Evolutionary conservation across 148 eudicot species (phyloP).

Genomic region (Linanthus parryae): DNA sequence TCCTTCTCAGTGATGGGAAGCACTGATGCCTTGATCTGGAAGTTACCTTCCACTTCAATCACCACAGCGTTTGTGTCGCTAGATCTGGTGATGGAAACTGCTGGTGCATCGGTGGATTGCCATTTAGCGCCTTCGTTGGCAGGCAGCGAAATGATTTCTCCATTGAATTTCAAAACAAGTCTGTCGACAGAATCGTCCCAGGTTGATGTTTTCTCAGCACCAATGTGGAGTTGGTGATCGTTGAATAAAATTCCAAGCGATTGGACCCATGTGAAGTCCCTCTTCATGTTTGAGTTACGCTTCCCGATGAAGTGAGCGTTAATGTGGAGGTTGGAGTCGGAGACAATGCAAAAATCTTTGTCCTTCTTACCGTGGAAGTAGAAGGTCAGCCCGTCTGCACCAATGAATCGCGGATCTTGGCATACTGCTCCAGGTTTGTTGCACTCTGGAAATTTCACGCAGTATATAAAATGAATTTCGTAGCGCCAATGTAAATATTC

Average conservation of each 20-base stretch:
- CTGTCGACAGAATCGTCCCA: constrained; percentile 23
- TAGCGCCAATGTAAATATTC: not conserved
- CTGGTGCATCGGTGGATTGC: constrained; percentile 5
- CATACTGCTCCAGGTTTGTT: constrained; percentile 29
- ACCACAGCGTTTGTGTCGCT: constrained; percentile 43
- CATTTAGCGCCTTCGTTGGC: constrained; percentile 15
- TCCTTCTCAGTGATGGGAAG: constrained; percentile 64
- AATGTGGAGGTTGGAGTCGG: constrained; percentile 25
- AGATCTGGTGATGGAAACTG: constrained; percentile 25
- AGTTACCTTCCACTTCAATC: constrained; percentile 52
- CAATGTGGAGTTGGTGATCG: constrained; percentile 17
- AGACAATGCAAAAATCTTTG: constrained; percentile 23
- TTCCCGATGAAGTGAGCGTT: constrained; percentile 28
- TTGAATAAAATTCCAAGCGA: constrained; percentile 26
- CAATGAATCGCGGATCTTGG: constrained; percentile 27
- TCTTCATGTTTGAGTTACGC: constrained; percentile 16
- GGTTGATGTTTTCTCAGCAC: constrained; percentile 19
- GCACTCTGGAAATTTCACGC: constrained; percentile 10
- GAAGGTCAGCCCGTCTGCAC: constrained; percentile 29
- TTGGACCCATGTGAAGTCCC: constrained; percentile 42
- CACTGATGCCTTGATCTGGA: constrained; percentile 57
- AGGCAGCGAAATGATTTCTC: constrained; percentile 13
- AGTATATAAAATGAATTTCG: not conserved
- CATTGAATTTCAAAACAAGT: constrained; percentile 12
- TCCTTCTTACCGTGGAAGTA: constrained; percentile 32